phyloP scores from a whole-genome alignment of 148 eudicot genomes.

The Drosera capensis region DNA sequence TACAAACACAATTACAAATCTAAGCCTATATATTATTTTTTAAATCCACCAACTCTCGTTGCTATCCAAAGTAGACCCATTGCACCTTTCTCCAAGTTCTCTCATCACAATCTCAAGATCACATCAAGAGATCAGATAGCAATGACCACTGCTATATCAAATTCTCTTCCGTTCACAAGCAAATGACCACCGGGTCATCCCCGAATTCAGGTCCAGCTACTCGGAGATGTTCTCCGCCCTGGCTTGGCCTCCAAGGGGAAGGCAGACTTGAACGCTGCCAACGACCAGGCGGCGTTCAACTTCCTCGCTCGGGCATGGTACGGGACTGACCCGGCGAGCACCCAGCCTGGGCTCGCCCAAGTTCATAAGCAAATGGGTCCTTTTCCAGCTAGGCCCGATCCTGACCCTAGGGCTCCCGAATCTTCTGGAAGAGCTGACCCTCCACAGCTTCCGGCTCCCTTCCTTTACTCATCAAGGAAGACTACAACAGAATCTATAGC shows the following conservation, averaged over 20 bases:
- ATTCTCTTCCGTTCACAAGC: no score
- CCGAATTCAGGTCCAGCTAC: slow-evolving; percentile 45
- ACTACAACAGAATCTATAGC: slow-evolving; percentile 45
- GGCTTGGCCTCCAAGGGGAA: slow-evolving; percentile 38
- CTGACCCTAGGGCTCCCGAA: slow-evolving; percentile 57
- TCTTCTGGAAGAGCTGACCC: slow-evolving; percentile 28
- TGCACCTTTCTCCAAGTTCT: no score
- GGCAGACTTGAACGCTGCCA: slow-evolving; percentile 32
- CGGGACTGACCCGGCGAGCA: slow-evolving; percentile 27
- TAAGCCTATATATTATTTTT: no score
- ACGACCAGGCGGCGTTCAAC: slow-evolving; percentile 59
- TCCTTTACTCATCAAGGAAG: slow-evolving; percentile 37
- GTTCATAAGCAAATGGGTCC: slow-evolving; percentile 42
- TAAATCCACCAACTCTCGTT: no score
- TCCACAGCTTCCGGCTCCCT: slow-evolving; percentile 49
- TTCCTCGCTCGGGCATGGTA: slow-evolving; percentile 43
- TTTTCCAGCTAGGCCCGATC: slow-evolving; percentile 52
- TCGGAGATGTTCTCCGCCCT: slow-evolving; percentile 24
- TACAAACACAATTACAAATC: no score
- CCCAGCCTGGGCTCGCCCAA: slow-evolving; percentile 45
- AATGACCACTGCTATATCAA: no score
- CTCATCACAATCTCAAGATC: no score
- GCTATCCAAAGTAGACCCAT: no score
- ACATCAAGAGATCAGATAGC: no score
- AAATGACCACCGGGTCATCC: slow-evolving; percentile 43